Base-by-base conservation (phyloP, 2,329 filamentous ascomycete genomes). In the Fusarium euwallaceae region DNA sequence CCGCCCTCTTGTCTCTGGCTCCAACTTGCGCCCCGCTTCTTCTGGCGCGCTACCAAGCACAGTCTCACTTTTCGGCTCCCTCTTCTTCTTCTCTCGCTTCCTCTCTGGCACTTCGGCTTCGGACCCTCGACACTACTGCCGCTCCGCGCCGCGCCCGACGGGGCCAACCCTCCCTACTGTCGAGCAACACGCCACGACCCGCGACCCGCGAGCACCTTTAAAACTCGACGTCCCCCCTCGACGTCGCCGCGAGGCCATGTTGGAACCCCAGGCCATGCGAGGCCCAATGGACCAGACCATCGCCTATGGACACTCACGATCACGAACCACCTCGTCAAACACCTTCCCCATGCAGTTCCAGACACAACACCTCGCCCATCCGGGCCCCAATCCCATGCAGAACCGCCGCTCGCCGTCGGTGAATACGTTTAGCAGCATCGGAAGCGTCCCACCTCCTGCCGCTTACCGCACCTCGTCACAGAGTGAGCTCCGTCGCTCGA, bases 401-500 rank as follows among this genome's bases (percentile, higher is more conserved):
- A 85, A 83, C 62, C 88, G 89, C 72, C 88, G 89, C 76, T 88
- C 92, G 81, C 85, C 94, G 82, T 84, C 92, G 83, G 84, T 95
- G 83, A 87, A 94, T 85, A 91, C 89, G 24, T 90, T 91, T 80
- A 93, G 91, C 80, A 95, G 93, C 66, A 86, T 90, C 39, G 93
- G 92, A n/a, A 94, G 91, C 74, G 89, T 92, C 60, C 92, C 80
- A 70, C 90, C 86, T 75, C 90, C 87, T 76, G 89, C 85, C 72
- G 88, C 86, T 76, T 90, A 89, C 81, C 88, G 88, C 76, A 88
- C 85, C 69, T 87, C 91, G 69, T 86, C 87, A 74, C 87, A 81
- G 59, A 86, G 80, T 81, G 90, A 92, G 82, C 84, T 92, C 59
- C 92, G 93, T 70, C 91, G 95, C 75, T 97, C 94, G 32, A 94